These are phyloP conservation scores for Clathrus columnatus DNA, from an alignment of 768 basidiomycete species.

Conservation along the genomic window DNA sequence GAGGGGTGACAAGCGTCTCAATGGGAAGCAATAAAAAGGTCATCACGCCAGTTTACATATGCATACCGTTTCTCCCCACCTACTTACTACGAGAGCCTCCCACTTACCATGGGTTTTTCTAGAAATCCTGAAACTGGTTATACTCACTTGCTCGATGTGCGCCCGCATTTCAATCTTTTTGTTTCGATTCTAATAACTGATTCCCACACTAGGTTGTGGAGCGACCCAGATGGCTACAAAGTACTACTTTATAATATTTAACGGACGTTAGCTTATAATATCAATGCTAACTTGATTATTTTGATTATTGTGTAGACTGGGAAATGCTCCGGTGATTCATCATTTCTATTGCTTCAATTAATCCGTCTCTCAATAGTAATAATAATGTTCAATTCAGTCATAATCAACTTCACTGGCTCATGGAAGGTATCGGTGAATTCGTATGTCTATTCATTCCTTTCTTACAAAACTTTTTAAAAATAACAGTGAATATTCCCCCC, in stretches of 20 bases:
- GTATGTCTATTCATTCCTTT: constrained; percentile 25
- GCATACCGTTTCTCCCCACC: too few species aligned
- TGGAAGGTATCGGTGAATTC: constrained; percentile 54
- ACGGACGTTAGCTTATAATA: neutral
- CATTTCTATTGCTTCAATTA: neutral
- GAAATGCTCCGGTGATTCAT: neutral
- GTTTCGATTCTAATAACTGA: neutral
- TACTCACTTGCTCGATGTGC: constrained; percentile 8
- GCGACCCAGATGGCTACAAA: constrained; percentile 7
- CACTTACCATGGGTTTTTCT: neutral
- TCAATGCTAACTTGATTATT: neutral
- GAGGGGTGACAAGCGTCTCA: too few species aligned
- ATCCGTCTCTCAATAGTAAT: too few species aligned
- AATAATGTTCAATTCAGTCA: constrained; percentile 17
- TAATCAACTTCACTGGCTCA: constrained; percentile 39
- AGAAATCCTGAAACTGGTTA: constrained; percentile 2
- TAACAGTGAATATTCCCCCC: neutral
- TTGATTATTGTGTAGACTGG: neutral
- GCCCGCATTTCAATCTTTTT: neutral
- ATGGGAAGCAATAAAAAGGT: too few species aligned
- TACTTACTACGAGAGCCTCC: too few species aligned
- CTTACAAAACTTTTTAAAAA: neutral
- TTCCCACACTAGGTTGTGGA: neutral
- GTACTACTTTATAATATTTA: neutral
- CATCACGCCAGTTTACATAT: too few species aligned